These are phyloP conservation scores for Solanum lycopersicoides DNA, from an alignment of 257 asterid species.

Conservation along the genomic window DNA sequence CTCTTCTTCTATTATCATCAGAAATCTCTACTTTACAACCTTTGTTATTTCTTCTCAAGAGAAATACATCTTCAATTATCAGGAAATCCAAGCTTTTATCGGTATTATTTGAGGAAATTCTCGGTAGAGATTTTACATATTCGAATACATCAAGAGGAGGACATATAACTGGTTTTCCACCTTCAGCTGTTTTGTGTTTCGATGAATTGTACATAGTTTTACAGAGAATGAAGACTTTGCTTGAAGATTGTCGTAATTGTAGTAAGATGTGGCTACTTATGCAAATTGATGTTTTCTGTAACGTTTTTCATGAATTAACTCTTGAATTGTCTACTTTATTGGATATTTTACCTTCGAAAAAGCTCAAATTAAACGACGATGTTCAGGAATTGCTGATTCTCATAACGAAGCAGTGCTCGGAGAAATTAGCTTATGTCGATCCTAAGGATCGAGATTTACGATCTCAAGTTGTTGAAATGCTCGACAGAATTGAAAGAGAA, in stretches of 20 bases:
- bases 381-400: conserved; percentile 53
- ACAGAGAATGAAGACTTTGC: conserved; percentile 42
- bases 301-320: conserved; percentile 44
- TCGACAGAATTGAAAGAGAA: conserved; percentile 50
- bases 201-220: conserved; percentile 69
- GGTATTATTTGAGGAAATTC: conserved; percentile 55
- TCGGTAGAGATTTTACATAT: conserved; percentile 5
- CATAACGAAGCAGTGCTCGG: conserved; percentile 57
- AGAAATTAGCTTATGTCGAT: conserved; percentile 24
- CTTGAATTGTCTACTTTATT: conserved; percentile 61
- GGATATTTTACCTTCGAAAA: conserved; percentile 61
- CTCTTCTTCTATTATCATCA: conserved; percentile 45
- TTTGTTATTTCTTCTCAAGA: conserved; percentile 28
- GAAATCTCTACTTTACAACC: conserved; percentile 51
- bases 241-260: conserved; percentile 47
- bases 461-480: conserved; percentile 39
- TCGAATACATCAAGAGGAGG: neutral
- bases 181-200: conserved; percentile 66
- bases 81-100: conserved; percentile 55
- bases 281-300: conserved; percentile 41
- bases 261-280: conserved; percentile 79
- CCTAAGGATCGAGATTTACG: conserved; percentile 33
- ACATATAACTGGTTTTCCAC: conserved; percentile 31
- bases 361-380: conserved; percentile 49
- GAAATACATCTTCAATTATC: conserved; percentile 38